Base-by-base conservation (phyloP, 179 eudicot genomes). In the Camellia oleifera region DNA sequence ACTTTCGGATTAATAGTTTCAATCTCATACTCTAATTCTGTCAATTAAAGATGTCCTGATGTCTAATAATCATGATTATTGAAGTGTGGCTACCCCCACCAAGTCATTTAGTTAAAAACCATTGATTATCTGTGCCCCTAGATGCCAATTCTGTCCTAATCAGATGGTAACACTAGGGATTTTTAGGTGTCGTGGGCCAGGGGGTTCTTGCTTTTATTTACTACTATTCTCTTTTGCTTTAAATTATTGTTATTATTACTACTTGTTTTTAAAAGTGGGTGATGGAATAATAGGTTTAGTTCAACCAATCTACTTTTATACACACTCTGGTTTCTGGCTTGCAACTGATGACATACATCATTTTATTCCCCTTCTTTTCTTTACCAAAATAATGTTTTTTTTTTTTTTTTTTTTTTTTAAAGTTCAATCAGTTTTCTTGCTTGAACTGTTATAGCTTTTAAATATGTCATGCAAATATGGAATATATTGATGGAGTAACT, bases 151-250 rank as follows among this genome's bases (percentile, higher is more conserved):
- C 7, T 48, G 52, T 48, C 52, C 52, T 48, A 7, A 4, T 48
- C 52, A 48, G 52, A 48, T 23, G 76, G 62, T 23, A 62, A 32
- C 14, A 66, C 4, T 66, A 73, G 17, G 11, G 62, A 46, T 32
- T 73, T 53, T 73, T 73, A 73, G 76, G 76, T 73, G 4, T 20
- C 11, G 76, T 73, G 76, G 76, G 26, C 76, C 61, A 20, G 18
- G 76, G 3, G 13, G 17, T 73, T 73, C 9, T 52, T 73, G 63
- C 76, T 7, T 26, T 54, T 18, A 3, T 52, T 50, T 2, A 3
- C 61, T 50, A 8, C 63, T 13, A 18, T 44, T 23, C 5, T 11
- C 46, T 32, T 54, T 72, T 70, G 56, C 74, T 45, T 50, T 50
- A 52, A 17, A 72, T 72, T 5, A 72, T 72, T 32, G 40, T 32